Percentiles rank a stretch among this genome's conserved stretches.
phyloP scores from a whole-genome alignment of 169 alveolate genomes.

The Eimeria falciformis region DNA sequence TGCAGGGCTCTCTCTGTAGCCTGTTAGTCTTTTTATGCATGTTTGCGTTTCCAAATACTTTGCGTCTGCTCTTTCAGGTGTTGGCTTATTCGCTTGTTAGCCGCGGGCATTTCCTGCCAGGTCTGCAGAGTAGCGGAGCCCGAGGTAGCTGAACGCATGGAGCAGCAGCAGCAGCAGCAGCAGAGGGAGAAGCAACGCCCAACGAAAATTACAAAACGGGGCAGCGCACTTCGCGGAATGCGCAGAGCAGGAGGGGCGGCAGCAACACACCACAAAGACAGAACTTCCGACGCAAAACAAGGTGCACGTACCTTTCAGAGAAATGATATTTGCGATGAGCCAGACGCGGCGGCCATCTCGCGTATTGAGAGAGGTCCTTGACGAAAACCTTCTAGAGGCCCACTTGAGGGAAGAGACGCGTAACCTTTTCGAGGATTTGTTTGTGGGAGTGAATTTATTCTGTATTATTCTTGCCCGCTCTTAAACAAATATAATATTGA shows the following conservation, averaged over 20 bases:
- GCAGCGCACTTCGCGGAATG: not conserved
- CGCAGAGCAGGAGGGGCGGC: not conserved
- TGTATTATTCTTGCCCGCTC: too few relatives aligned
- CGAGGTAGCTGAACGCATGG: not conserved
- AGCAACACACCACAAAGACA: not conserved
- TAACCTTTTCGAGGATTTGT: too few relatives aligned
- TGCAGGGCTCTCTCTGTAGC: not conserved
- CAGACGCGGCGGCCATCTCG: not conserved
- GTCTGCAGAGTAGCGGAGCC: conserved; percentile 42
- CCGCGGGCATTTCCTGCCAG: conserved; percentile 15
- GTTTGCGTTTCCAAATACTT: not conserved
- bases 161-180: conserved; percentile 30
- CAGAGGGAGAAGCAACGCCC: not conserved
- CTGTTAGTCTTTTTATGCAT: not conserved
- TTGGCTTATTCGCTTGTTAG: conserved; percentile 36
- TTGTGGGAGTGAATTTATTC: too few relatives aligned
- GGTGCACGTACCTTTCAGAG: not conserved
- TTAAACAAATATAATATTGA: too few relatives aligned
- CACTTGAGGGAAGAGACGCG: too few relatives aligned
- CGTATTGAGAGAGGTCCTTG: not conserved
- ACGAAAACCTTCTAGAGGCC: too few relatives aligned
- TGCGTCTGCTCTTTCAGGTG: conserved; percentile 17
- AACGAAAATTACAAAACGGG: not conserved
- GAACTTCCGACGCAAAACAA: not conserved
- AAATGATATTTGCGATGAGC: not conserved